Percentiles rank a stretch among this genome's conserved stretches.
These are phyloP conservation scores for Trichoderma sp. DNA, from an alignment of 2,329 filamentous ascomycete genomes.

Conservation along the genomic window DNA sequence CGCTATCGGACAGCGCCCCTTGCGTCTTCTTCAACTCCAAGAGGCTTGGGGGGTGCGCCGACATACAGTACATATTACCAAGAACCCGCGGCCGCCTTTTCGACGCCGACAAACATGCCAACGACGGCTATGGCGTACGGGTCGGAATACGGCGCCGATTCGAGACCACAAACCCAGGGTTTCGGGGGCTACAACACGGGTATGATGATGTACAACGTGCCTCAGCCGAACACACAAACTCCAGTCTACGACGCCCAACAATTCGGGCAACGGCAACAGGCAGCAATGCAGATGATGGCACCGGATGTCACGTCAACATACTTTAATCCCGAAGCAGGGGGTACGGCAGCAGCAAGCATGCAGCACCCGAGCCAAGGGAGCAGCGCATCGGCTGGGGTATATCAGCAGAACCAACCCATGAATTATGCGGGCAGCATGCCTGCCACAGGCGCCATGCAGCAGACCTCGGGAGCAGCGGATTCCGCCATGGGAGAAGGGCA, in stretches of 20 bases:
- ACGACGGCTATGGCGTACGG: conserved; percentile 55
- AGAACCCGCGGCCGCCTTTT: conserved; percentile 50
- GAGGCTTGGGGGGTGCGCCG: conserved; percentile 54
- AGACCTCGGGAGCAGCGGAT: conserved; percentile 36
- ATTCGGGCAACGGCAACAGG: conserved; percentile 72
- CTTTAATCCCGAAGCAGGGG: conserved; percentile 47
- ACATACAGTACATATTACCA: conserved; percentile 60
- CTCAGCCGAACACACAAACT: conserved; percentile 58
- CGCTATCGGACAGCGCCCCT: conserved; percentile 50
- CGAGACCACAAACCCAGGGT: conserved; percentile 52
- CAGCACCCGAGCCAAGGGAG: conserved; percentile 48
- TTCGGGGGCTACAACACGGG: conserved; percentile 59
- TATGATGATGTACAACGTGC: conserved; percentile 77
- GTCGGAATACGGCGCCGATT: conserved; percentile 62
- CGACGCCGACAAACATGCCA: conserved; percentile 55
- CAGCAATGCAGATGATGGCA: conserved; percentile 68
- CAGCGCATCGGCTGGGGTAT: conserved; percentile 57
- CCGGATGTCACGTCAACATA: conserved; percentile 61
- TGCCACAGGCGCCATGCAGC: conserved; percentile 45
- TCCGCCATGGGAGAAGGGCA: conserved; percentile 53
- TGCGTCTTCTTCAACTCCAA: conserved; percentile 45
- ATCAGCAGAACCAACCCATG: conserved; percentile 60
- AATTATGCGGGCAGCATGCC: conserved; percentile 49
- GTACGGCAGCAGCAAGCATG: conserved; percentile 55
- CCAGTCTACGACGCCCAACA: conserved; percentile 73